A percentile compares a stretch with the other conserved stretches of the same genome.
These are phyloP conservation scores for Aegle marmelos DNA, from an alignment of 345 rosid genomes.

Conservation along the genomic window DNA sequence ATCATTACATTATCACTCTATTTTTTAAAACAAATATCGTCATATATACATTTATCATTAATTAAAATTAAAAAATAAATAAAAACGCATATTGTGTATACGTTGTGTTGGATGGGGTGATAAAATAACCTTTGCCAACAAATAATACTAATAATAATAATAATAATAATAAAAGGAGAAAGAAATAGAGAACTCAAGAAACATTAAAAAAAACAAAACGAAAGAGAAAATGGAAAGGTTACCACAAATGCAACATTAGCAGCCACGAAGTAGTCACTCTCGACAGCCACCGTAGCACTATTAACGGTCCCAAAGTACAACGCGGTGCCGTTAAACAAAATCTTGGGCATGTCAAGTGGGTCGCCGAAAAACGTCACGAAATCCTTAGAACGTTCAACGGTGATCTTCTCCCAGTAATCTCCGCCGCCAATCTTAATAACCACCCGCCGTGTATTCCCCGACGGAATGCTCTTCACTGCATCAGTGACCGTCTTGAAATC, in stretches of 20 bases:
- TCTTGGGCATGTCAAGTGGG: constrained; percentile 20
- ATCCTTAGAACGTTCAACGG: neutral
- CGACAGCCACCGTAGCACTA: neutral
- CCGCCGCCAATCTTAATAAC: constrained; percentile 22
- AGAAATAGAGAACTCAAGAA: too few species aligned
- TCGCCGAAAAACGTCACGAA: constrained; percentile 29
- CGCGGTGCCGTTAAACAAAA: constrained; percentile 30
- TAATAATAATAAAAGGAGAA: too few species aligned
- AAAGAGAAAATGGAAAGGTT: neutral
- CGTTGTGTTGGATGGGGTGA: too few species aligned
- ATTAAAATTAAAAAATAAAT: too few species aligned
- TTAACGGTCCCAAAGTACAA: constrained; percentile 8
- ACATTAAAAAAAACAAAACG: neutral
- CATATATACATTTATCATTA: too few species aligned
- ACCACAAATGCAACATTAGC: neutral
- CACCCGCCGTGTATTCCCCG: neutral
- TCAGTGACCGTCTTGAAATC: constrained; percentile 21
- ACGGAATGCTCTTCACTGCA: constrained; percentile 15
- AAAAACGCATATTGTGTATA: too few species aligned
- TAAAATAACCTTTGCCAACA: too few species aligned
- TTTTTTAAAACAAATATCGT: too few species aligned
- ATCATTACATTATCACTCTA: too few species aligned
- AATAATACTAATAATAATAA: too few species aligned
- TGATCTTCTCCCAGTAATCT: constrained; percentile 30
- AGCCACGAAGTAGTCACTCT: neutral